Percentiles rank a stretch among this genome's conserved stretches.
These are phyloP conservation scores for Exidia glandulosa DNA, from an alignment of 768 basidiomycete species.

Conservation along the genomic window DNA sequence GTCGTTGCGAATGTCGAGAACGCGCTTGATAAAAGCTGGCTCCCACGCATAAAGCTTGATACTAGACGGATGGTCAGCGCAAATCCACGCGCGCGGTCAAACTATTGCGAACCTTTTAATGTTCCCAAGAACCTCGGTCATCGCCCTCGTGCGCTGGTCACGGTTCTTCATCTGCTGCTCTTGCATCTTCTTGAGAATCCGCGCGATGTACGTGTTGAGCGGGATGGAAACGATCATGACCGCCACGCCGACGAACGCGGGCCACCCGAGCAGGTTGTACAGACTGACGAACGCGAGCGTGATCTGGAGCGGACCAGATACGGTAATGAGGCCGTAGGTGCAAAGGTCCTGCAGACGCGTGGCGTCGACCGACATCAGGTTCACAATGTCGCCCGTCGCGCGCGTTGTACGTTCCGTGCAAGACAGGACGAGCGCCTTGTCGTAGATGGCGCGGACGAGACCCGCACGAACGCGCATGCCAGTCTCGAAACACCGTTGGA, in stretches of 20 bases:
- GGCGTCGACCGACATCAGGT: slow-evolving; percentile 84
- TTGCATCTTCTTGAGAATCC: slow-evolving; percentile 63
- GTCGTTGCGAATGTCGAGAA: slow-evolving; percentile 73
- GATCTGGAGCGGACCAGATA: slow-evolving; percentile 85
- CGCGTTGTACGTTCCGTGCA: slow-evolving; percentile 69
- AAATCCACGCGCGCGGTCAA: not conserved
- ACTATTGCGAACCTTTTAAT: slow-evolving; percentile 54
- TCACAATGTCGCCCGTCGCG: slow-evolving; percentile 86
- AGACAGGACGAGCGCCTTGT: slow-evolving; percentile 75
- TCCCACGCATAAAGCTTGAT: slow-evolving; percentile 96
- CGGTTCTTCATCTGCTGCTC: slow-evolving; percentile 89
- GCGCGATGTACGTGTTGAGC: slow-evolving; percentile 61
- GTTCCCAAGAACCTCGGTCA: slow-evolving; percentile 89
- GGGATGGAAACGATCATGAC: slow-evolving; percentile 82
- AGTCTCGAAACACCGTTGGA: slow-evolving; percentile 71
- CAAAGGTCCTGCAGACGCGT: slow-evolving; percentile 71
- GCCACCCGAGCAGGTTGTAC: slow-evolving; percentile 84
- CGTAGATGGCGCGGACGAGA: slow-evolving; percentile 74
- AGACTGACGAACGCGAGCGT: slow-evolving; percentile 81
- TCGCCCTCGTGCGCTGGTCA: slow-evolving; percentile 70
- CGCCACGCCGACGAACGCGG: slow-evolving; percentile 79
- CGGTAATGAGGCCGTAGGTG: slow-evolving; percentile 70
- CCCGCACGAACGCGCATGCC: slow-evolving; percentile 94
- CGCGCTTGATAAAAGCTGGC: slow-evolving; percentile 69
- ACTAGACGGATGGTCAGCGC: slow-evolving; percentile 25